Conservation (phyloP, 208 protist species). For the Phytomonas sp. region DNA sequence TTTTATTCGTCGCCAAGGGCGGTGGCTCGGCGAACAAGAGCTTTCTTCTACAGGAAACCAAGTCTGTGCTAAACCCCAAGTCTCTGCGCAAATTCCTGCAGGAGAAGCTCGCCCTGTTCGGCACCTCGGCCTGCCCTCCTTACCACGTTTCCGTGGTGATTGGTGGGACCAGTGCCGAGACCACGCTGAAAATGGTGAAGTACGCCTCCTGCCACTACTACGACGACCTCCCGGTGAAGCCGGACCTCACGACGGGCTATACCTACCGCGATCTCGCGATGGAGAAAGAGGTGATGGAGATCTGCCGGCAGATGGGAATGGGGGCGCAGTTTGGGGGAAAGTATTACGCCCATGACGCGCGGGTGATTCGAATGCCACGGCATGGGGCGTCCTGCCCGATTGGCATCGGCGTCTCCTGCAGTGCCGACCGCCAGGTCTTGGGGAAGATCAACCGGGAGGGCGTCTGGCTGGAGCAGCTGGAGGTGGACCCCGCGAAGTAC, state of each 20-base stretch:
- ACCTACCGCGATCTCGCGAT: conserved; percentile 93
- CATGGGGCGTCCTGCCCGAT: conserved; percentile 89
- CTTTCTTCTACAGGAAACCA: conserved; percentile 95
- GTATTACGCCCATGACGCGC: conserved; percentile 97
- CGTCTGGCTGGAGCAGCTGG: conserved; percentile 94
- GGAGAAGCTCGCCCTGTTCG: conserved; percentile 90
- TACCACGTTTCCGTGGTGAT: conserved; percentile 95
- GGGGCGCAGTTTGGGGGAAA: conserved; percentile 98
- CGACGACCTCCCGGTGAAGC: conserved; percentile 92
- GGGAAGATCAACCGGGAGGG: conserved; percentile 95
- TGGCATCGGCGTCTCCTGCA: conserved; percentile 96
- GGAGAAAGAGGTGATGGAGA: conserved; percentile 85
- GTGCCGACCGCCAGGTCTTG: conserved; percentile 91
- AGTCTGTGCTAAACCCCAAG: conserved; percentile 92
- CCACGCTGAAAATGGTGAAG: conserved; percentile 96
- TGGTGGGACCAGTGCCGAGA: conserved; percentile 94
- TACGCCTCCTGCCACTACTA: conserved; percentile 90
- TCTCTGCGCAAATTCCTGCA: conserved; percentile 88
- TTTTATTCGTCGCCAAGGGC: conserved; percentile 96
- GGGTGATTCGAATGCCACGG: conserved; percentile 91
- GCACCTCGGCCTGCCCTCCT: conserved; percentile 97
- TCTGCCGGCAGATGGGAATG: conserved; percentile 90
- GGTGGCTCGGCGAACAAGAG: conserved; percentile 97
- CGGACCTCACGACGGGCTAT: conserved; percentile 64
- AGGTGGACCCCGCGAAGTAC: conserved; percentile 92